These are phyloP conservation scores for Oxytropis ochrocephala DNA, from an alignment of 306 rosid species.

Conservation along the genomic window DNA sequence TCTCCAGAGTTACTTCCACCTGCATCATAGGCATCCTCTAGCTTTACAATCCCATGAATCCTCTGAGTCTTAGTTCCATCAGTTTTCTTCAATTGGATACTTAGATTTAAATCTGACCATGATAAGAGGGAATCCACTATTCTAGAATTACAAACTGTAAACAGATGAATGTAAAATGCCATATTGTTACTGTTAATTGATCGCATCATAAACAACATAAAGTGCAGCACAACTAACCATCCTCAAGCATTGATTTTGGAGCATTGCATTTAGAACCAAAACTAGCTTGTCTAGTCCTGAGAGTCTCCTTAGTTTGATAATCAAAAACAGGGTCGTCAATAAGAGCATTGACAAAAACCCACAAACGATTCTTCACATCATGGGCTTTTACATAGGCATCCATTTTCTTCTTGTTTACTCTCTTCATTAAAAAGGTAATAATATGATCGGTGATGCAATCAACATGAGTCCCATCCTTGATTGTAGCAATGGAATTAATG, in stretches of 20 bases:
- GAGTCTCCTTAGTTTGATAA: too few relatives aligned
- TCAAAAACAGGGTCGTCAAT: too few relatives aligned
- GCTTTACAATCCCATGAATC: conserved; percentile 70
- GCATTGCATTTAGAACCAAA: conserved; percentile 87
- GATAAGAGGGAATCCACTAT: conserved; percentile 83
- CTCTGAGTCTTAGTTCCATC: conserved; percentile 92
- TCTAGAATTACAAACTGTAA: conserved; percentile 80
- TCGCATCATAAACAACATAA: background rate
- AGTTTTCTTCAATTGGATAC: conserved; percentile 80
- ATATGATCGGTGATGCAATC: conserved; percentile 76
- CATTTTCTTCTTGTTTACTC: too few relatives aligned
- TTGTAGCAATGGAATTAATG: conserved; percentile 76
- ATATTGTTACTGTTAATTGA: background rate
- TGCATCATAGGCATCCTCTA: conserved; percentile 93
- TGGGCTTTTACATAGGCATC: too few relatives aligned
- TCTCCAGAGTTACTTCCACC: conserved; percentile 79
- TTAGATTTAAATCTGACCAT: conserved; percentile 86
- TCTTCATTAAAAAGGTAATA: conserved; percentile 60
- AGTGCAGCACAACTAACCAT: conserved; percentile 70
- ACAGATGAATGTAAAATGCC: background rate
- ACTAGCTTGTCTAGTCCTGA: conserved; percentile 72
- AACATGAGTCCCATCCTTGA: conserved; percentile 95
- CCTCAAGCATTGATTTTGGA: conserved; percentile 61
- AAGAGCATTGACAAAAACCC: too few relatives aligned
- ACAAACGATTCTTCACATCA: too few relatives aligned